Evolutionary conservation across 2,329 filamentous ascomycete species (phyloP).

Genomic region (Rachicladosporium sp.): DNA sequence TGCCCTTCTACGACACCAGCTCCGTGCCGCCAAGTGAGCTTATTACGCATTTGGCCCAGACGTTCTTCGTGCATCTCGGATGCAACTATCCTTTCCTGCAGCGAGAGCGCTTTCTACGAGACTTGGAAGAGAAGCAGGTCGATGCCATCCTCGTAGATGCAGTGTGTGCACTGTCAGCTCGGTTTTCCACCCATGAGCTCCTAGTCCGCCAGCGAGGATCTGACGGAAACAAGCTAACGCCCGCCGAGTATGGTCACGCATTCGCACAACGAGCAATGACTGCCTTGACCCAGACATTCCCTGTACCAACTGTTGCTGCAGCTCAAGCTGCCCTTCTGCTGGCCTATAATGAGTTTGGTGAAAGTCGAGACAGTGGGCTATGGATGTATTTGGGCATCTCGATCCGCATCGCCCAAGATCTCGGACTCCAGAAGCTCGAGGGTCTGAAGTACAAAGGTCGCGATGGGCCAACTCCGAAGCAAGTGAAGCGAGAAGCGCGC

Average conservation of each 20-base stretch:
- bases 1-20: constrained; percentile 68
- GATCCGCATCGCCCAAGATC: constrained; percentile 68
- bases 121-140: constrained; percentile 67
- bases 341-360: constrained; percentile 81
- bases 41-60: constrained; percentile 64
- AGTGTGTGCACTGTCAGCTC: constrained; percentile 67
- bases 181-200: constrained; percentile 56
- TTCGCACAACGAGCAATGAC: constrained; percentile 74
- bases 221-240: constrained; percentile 31
- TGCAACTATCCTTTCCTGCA: constrained; percentile 79
- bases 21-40: constrained; percentile 58
- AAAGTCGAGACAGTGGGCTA: constrained; percentile 74
- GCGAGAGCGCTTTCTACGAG: constrained; percentile 57
- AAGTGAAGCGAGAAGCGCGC: constrained; percentile 30
- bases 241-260: constrained; percentile 59
- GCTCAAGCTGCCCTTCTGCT: constrained; percentile 74
- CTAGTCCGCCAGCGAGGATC: constrained; percentile 39
- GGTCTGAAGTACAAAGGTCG: constrained; percentile 51
- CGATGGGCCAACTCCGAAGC: constrained; percentile 43
- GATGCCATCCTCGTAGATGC: constrained; percentile 79
- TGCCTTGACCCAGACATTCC: constrained; percentile 71
- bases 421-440: constrained; percentile 71
- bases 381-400: constrained; percentile 91
- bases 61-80: constrained; percentile 70
- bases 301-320: constrained; percentile 69